phyloP scores from a whole-genome alignment of 2,329 filamentous ascomycete species.

The Xylariaceae sp. region DNA sequence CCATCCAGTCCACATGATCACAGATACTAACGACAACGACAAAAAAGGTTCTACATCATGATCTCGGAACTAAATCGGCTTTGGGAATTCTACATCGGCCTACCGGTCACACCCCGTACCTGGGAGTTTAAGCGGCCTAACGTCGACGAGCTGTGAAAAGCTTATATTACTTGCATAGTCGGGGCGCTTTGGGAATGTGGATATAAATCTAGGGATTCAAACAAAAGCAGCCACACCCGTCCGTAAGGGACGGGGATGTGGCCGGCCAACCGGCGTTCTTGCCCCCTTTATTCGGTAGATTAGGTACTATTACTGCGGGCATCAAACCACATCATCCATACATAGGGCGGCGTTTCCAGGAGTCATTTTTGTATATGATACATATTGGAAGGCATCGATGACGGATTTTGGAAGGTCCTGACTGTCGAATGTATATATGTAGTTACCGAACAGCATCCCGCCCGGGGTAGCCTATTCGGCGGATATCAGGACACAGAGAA shows the following conservation, averaged over 20 bases:
- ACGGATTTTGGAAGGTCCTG: no score
- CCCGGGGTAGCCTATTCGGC: no score
- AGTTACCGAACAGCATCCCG: no score
- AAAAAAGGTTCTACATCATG: slow-evolving; percentile 46
- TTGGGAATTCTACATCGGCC: slow-evolving; percentile 55
- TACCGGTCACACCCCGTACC: slow-evolving; percentile 52
- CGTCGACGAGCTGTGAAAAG: slow-evolving; percentile 51
- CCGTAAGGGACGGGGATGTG: neutral
- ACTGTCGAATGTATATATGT: no score
- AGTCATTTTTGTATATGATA: no score
- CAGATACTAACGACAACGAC: slow-evolving; percentile 15
- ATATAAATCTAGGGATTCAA: neutral
- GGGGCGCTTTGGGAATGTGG: slow-evolving; percentile 2
- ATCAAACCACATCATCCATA: neutral
- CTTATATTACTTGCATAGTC: neutral
- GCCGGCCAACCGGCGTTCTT: neutral
- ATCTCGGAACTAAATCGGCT: slow-evolving; percentile 49
- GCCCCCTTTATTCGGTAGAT: neutral
- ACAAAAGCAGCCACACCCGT: neutral
- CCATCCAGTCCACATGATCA: slow-evolving; percentile 1
- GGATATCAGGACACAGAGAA: no score
- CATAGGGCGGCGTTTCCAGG: neutral
- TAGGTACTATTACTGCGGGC: neutral
- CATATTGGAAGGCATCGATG: no score
- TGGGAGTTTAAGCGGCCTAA: slow-evolving; percentile 51